Percentiles rank a stretch among this genome's conserved stretches.
phyloP scores from a whole-genome alignment of 2,329 filamentous ascomycete species.

The Neodidymelliopsis sp. region DNA sequence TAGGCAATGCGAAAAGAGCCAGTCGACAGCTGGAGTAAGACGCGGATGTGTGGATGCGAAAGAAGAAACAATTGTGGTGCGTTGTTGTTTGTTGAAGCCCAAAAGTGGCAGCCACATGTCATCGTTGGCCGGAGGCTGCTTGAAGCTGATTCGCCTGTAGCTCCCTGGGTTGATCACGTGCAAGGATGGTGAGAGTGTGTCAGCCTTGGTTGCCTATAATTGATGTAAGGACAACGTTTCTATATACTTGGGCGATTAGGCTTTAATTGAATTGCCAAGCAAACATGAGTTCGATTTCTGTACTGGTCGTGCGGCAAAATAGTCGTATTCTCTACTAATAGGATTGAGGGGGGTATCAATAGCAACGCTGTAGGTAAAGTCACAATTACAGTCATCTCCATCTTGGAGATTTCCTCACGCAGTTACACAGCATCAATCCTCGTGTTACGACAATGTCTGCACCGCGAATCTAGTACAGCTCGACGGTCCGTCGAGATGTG shows the following conservation, averaged over 20 bases:
- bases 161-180: slow-evolving; percentile 9
- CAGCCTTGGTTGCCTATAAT: too few relatives aligned
- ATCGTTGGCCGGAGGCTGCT: slow-evolving; percentile 42
- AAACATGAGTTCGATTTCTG: not conserved
- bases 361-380: slow-evolving; percentile 16
- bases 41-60: not conserved
- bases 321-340: not conserved
- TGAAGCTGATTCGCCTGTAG: slow-evolving; percentile 28
- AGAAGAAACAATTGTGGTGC: slow-evolving; percentile 14
- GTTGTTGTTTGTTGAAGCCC: slow-evolving; percentile 25
- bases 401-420: not conserved
- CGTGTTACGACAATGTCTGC: not conserved
- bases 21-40: not conserved
- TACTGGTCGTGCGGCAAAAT: not conserved
- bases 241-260: not conserved
- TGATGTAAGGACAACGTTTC: too few relatives aligned
- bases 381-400: slow-evolving; percentile 10
- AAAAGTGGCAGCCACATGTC: slow-evolving; percentile 40
- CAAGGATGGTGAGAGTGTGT: not conserved
- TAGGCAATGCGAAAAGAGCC: slow-evolving; percentile 14
- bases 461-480: slow-evolving; percentile 39
- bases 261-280: not conserved
- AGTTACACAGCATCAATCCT: not conserved
- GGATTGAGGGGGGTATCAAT: slow-evolving; percentile 33
- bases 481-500: slow-evolving; percentile 43